phyloP scores from a whole-genome alignment of 345 rosid species.

The Salix dunnii region DNA sequence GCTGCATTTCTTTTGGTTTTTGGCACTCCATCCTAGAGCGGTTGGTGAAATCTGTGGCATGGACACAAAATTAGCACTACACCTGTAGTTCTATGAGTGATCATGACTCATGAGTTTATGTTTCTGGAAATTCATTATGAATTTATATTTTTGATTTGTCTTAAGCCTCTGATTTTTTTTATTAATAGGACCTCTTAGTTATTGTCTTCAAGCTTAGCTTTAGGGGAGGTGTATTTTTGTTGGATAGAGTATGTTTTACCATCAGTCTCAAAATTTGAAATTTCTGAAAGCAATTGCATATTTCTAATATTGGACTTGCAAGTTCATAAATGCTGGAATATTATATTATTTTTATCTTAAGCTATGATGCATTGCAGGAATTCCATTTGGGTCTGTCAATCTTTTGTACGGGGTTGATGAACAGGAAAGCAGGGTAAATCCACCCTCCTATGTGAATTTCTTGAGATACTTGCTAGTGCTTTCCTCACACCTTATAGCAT shows the following conservation, averaged over 20 bases:
- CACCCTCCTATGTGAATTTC: constrained; percentile 7
- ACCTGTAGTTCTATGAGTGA: background rate
- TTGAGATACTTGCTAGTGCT: background rate
- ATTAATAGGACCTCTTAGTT: background rate
- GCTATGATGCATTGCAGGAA: constrained; percentile 51
- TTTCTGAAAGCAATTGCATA: background rate
- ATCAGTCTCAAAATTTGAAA: background rate
- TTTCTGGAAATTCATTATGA: background rate
- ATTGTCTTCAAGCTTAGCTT: background rate
- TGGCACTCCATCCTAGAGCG: background rate
- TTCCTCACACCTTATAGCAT: background rate
- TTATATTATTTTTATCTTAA: constrained; percentile 15
- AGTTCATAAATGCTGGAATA: background rate
- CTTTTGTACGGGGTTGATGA: constrained; percentile 87
- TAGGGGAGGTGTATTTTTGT: background rate
- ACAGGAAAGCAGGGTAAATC: constrained; percentile 89
- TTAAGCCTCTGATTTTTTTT: background rate
- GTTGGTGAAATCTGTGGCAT: background rate
- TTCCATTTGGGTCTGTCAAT: constrained; percentile 96
- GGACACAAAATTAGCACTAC: background rate
- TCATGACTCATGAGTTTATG: too few relatives aligned
- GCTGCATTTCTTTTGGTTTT: background rate
- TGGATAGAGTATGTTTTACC: background rate
- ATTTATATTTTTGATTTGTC: too few relatives aligned
- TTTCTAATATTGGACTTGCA: background rate